Conservation (phyloP, 257 asterid genomes). For the Nemophila menziesii region DNA sequence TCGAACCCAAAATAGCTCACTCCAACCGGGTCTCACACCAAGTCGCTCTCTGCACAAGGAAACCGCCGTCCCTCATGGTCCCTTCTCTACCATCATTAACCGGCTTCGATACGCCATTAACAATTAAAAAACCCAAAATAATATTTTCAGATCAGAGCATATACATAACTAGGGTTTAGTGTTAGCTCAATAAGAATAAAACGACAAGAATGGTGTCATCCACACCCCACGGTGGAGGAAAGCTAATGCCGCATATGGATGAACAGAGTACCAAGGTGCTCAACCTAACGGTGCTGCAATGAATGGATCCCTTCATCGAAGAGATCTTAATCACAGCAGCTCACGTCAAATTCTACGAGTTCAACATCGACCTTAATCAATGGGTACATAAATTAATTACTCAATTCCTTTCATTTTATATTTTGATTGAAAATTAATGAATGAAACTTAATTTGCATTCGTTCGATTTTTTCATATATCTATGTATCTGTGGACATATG, state of each 20-base stretch:
- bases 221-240: constrained; percentile 20
- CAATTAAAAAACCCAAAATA: no score
- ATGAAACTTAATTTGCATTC: no score
- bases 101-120: no score
- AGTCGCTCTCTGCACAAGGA: no score
- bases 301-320: constrained; percentile 53
- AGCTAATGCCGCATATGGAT: constrained; percentile 56
- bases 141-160: no score
- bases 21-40: no score
- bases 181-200: not conserved
- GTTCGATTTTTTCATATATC: no score
- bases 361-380: constrained; percentile 42
- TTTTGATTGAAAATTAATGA: not conserved
- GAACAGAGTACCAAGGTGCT: constrained; percentile 45
- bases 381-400: constrained; percentile 38
- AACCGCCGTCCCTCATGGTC: no score
- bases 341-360: constrained; percentile 58
- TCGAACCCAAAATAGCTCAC: no score
- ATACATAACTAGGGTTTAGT: constrained; percentile 8
- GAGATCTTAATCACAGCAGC: constrained; percentile 59
- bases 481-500: no score
- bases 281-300: constrained; percentile 72
- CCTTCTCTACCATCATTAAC: no score
- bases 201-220: constrained; percentile 13
- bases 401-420: not conserved